A percentile compares a stretch with the other conserved stretches of the same genome.
These are phyloP conservation scores for Irpex sp. DNA, from an alignment of 1,284 basidiomycete species.

Conservation along the genomic window DNA sequence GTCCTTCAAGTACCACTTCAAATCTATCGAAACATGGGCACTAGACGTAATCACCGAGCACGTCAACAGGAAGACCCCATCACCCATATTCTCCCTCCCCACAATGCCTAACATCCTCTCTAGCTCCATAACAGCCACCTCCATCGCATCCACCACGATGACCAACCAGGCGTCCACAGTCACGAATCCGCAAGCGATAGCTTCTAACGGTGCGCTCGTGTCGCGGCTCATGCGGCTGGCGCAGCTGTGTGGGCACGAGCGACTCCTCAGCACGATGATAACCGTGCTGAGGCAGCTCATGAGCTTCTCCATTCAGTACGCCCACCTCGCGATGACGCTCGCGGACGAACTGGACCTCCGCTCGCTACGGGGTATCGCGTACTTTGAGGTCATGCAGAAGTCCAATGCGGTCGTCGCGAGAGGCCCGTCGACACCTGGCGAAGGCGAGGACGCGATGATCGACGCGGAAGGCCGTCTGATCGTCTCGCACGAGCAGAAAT, in stretches of 20 bases:
- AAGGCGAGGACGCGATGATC: constrained; percentile 17
- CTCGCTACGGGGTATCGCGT: constrained; percentile 52
- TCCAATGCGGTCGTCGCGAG: constrained; percentile 37
- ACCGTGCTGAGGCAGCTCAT: constrained; percentile 50
- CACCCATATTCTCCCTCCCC: constrained; percentile 41
- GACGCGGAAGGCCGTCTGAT: constrained; percentile 38
- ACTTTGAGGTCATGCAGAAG: constrained; percentile 64
- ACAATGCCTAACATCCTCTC: constrained; percentile 7
- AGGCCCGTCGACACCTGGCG: constrained; percentile 9
- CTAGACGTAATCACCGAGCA: constrained; percentile 60
- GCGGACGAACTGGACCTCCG: constrained; percentile 59
- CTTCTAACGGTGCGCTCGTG: constrained; percentile 38
- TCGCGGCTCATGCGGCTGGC: constrained; percentile 56
- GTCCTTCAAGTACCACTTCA: constrained; percentile 66
- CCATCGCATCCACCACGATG: constrained; percentile 22
- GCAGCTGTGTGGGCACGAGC: constrained; percentile 55
- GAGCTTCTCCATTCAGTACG: constrained; percentile 49
- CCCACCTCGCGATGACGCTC: constrained; percentile 62
- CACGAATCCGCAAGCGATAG: constrained; percentile 8
- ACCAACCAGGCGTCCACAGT: constrained; percentile 8
- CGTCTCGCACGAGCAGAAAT: constrained; percentile 48
- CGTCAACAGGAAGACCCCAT: constrained; percentile 49
- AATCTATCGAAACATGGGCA: constrained; percentile 61
- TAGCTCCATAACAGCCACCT: constrained; percentile 12
- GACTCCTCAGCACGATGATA: constrained; percentile 52